Conservation (phyloP, 495 filamentous ascomycete species). For the Evernia prunastri region DNA sequence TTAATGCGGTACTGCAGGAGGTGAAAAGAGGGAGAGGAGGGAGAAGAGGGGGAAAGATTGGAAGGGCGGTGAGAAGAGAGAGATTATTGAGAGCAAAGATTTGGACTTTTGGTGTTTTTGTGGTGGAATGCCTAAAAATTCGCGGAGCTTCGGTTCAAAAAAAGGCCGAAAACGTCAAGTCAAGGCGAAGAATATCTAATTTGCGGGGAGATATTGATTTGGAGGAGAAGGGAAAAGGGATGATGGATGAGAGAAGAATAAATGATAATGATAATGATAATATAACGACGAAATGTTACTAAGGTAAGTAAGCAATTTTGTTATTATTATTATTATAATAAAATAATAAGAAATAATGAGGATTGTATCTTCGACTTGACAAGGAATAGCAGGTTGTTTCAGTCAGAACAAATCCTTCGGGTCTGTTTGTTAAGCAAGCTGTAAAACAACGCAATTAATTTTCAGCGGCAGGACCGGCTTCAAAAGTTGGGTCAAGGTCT, state of each 20-base stretch:
- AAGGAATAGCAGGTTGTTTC: not conserved
- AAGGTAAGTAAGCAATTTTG: too few relatives aligned
- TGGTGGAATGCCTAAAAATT: not conserved
- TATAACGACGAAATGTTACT: too few relatives aligned
- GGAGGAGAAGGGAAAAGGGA: too few relatives aligned
- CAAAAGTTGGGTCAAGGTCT: too few relatives aligned
- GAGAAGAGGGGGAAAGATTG: not conserved
- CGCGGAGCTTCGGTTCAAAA: constrained; percentile 5
- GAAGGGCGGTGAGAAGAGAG: not conserved
- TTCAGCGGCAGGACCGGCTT: not conserved
- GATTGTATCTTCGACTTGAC: not conserved
- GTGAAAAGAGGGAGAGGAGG: not conserved
- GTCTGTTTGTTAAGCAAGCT: not conserved
- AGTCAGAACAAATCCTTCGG: not conserved
- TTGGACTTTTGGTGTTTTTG: constrained; percentile 2
- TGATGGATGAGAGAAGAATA: too few relatives aligned
- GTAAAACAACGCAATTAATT: too few relatives aligned
- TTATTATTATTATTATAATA: not conserved
- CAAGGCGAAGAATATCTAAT: not conserved
- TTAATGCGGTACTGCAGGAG: not conserved
- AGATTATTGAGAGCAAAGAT: not conserved
- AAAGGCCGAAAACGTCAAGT: constrained; percentile 16
- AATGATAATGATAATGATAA: too few relatives aligned
- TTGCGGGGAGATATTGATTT: constrained; percentile 8
- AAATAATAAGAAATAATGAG: too few relatives aligned